Conservation (phyloP, 306 rosid species). For the Comarum palustre region DNA sequence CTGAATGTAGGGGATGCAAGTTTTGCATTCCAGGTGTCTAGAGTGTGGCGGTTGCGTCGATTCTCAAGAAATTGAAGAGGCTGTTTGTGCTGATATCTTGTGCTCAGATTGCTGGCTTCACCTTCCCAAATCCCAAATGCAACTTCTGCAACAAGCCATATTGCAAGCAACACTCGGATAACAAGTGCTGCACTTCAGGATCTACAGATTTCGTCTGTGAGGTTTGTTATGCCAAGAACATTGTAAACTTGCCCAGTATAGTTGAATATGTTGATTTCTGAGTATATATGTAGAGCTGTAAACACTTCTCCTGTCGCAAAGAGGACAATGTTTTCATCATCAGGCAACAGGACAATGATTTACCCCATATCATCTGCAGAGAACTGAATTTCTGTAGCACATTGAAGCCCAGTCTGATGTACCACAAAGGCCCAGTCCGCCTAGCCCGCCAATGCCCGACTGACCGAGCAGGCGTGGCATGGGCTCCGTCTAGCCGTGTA, state of each 20-base stretch:
- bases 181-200: slow-evolving; percentile 30
- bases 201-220: slow-evolving; percentile 50
- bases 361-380: background rate
- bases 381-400: background rate
- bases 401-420: too few species aligned
- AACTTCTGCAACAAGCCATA: slow-evolving; percentile 74
- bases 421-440: too few species aligned
- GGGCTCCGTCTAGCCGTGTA: too few species aligned
- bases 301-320: background rate
- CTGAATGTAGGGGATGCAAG: slow-evolving; percentile 57
- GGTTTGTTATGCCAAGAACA: slow-evolving; percentile 41
- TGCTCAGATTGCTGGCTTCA: slow-evolving; percentile 68
- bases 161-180: slow-evolving; percentile 51
- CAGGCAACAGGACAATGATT: too few species aligned
- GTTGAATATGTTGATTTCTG: slow-evolving; percentile 30
- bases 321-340: background rate
- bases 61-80: slow-evolving; percentile 37
- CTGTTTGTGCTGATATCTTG: slow-evolving; percentile 54
- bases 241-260: slow-evolving; percentile 21
- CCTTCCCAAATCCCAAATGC: slow-evolving; percentile 82
- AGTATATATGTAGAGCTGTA: background rate
- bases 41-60: slow-evolving; percentile 66
- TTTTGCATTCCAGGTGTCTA: slow-evolving; percentile 71
- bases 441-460: too few species aligned
- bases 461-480: too few species aligned